Base-by-base conservation (phyloP, 2,329 filamentous ascomycete genomes). In the Neonectria ditissima region DNA sequence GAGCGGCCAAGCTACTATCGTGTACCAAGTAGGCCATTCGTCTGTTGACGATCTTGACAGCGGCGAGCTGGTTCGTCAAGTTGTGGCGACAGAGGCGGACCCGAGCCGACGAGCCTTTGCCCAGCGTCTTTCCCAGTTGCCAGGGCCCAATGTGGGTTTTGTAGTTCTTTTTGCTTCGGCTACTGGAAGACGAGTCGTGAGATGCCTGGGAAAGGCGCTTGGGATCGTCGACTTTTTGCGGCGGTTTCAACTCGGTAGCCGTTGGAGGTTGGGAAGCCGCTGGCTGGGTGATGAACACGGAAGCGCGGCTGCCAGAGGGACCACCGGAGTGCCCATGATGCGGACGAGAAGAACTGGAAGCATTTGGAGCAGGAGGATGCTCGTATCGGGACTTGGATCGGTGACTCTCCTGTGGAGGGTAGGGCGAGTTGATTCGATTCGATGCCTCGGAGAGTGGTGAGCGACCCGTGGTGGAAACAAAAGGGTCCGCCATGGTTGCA, bases 31-130 rank as follows among this genome's bases (percentile, higher is more conserved):
- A 90, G 13, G 92, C 93, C 55, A 89, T 91, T 62, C 87, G 87
- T 78, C 97, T 94, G 62, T 93, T 93, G 28, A 99, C 92, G 73
- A 99, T 98, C 82, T 99, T 99, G 75, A 97, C 92, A 2, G 96
- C 96, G 4, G 94, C 96, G 53, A 91, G 85, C 73, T 97, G 91
- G 10, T 92, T 88, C 4, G 93, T 96, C 22, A 88, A 80, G 24
- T 84, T 86, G 80, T 99, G 94, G 66, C 93, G 89, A 22, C 95
- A 97, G 37, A 96, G 83, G 58, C 95, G 88, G 16, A 99, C 96
- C 28, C 93, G 89, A 14, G 94, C 95, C 53, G 93, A 97, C 2
- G 94, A 94, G 3, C 96, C 96, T 71, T 93, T 92, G 0, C 96
- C 96, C 28, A 99, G 84, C 1, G 92, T 97, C 76, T 88, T 93